phyloP scores from a whole-genome alignment of 2,329 filamentous ascomycete species.

The Phoma sp. region DNA sequence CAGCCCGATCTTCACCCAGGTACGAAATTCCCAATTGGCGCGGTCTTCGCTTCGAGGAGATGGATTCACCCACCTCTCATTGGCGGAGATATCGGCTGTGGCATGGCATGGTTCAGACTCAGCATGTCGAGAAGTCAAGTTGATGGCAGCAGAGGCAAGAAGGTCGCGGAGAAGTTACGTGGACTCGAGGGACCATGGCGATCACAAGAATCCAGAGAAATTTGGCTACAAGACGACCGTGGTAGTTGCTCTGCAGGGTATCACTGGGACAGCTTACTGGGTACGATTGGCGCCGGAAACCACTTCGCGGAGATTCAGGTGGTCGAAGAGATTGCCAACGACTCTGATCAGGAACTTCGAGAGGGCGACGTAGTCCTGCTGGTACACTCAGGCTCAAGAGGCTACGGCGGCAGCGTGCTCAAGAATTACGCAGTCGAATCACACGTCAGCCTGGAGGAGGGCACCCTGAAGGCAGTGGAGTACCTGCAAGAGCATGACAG shows the following conservation, averaged over 20 bases:
- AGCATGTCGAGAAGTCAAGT: conserved; percentile 37
- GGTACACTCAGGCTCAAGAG: conserved; percentile 48
- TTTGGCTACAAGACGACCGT: conserved; percentile 35
- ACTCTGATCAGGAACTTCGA: conserved; percentile 18
- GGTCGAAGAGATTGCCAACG: conserved; percentile 34
- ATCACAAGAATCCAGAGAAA: conserved; percentile 27
- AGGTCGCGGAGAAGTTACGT: conserved; percentile 44
- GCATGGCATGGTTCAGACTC: conserved; percentile 49
- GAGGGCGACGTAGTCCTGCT: conserved; percentile 45
- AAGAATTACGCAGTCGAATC: conserved; percentile 35
- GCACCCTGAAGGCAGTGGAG: conserved; percentile 26
- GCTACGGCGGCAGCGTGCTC: conserved; percentile 45
- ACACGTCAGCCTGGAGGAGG: conserved; percentile 34
- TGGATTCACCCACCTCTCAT: conserved; percentile 50
- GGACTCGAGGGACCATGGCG: conserved; percentile 47
- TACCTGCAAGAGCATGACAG: conserved; percentile 46
- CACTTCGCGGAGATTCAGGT: conserved; percentile 50
- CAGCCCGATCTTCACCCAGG: conserved; percentile 49
- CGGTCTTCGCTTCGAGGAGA: conserved; percentile 42
- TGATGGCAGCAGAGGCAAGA: conserved; percentile 42
- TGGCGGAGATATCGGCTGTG: conserved; percentile 49
- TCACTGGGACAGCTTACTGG: conserved; percentile 42
- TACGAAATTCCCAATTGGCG: conserved; percentile 47
- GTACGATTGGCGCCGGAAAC: conserved; percentile 49
- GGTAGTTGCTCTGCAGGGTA: conserved; percentile 34